Conservation (phyloP, 805 yeast genomes). For the Teunomyces atbi region DNA sequence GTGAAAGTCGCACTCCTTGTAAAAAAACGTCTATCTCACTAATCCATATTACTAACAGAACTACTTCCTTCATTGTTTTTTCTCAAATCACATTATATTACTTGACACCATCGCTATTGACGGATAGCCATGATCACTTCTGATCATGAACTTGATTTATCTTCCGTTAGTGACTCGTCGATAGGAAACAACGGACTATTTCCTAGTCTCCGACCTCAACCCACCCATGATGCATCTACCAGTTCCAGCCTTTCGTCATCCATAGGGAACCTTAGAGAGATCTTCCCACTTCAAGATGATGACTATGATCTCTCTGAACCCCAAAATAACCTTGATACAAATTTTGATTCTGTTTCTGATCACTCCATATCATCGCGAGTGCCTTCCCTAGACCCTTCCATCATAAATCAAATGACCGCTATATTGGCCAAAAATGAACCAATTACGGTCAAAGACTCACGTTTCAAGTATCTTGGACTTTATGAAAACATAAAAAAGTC, state of each 20-base stretch:
- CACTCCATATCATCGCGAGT: background rate
- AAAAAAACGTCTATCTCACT: too few relatives aligned
- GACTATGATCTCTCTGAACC: constrained; percentile 12
- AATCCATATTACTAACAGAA: too few relatives aligned
- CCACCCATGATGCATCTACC: background rate
- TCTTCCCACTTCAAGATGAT: background rate
- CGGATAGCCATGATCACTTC: constrained; percentile 8
- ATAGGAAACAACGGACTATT: constrained; percentile 9
- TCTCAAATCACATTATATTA: background rate
- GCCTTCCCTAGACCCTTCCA: constrained; percentile 22
- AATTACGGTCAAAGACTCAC: constrained; percentile 9
- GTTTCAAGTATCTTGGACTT: constrained; percentile 26
- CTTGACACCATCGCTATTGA: background rate
- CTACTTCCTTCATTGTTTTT: too few relatives aligned
- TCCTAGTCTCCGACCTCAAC: background rate
- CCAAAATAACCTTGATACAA: constrained; percentile 14
- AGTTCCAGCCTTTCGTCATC: background rate
- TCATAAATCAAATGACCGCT: constrained; percentile 20
- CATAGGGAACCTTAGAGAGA: constrained; percentile 2
- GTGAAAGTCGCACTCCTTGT: too few relatives aligned
- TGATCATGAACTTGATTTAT: constrained; percentile 9
- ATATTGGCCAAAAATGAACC: constrained; percentile 3
- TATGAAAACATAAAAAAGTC: constrained; percentile 20
- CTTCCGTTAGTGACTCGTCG: constrained; percentile 10
- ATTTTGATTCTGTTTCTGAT: constrained; percentile 20